Evolutionary conservation across 2,329 filamentous ascomycete species (phyloP).

Genomic region (Calonectria montana): DNA sequence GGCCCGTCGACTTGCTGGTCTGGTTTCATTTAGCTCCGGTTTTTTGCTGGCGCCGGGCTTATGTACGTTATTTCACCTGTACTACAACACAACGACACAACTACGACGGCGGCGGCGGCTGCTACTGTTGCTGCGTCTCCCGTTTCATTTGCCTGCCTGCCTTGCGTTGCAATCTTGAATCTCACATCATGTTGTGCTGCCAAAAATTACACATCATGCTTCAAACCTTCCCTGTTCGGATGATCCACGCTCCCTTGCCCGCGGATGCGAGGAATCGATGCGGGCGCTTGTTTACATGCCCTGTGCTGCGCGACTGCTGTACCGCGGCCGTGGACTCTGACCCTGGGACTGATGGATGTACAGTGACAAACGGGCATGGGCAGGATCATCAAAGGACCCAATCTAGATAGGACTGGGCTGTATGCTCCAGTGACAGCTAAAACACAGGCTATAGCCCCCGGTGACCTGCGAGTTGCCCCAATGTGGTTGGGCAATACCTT

Average conservation of each 20-base stretch:
- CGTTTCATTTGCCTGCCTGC: not conserved
- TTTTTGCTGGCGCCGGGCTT: not conserved
- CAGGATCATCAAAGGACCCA: not conserved
- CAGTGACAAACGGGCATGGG: not conserved
- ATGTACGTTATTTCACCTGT: not conserved
- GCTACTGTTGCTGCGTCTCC: not conserved
- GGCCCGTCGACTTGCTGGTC: not conserved
- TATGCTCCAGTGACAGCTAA: constrained; percentile 20
- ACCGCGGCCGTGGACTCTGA: not conserved
- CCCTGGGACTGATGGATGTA: not conserved
- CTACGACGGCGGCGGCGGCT: not conserved
- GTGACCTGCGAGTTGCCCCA: constrained; percentile 22
- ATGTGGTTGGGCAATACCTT: constrained; percentile 24
- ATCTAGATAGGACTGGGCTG: constrained; percentile 15
- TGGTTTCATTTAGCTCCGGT: constrained; percentile 6
- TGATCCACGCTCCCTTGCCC: not conserved
- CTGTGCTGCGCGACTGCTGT: not conserved
- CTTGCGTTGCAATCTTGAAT: not conserved
- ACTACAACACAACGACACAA: not conserved
- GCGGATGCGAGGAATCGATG: not conserved
- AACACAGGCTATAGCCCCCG: constrained; percentile 32
- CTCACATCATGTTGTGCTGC: not conserved
- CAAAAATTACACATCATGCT: not conserved
- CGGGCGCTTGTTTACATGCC: constrained; percentile 5
- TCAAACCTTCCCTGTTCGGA: not conserved